Base-by-base conservation (phyloP, 2,329 filamentous ascomycete genomes). In the Onygenales sp. region DNA sequence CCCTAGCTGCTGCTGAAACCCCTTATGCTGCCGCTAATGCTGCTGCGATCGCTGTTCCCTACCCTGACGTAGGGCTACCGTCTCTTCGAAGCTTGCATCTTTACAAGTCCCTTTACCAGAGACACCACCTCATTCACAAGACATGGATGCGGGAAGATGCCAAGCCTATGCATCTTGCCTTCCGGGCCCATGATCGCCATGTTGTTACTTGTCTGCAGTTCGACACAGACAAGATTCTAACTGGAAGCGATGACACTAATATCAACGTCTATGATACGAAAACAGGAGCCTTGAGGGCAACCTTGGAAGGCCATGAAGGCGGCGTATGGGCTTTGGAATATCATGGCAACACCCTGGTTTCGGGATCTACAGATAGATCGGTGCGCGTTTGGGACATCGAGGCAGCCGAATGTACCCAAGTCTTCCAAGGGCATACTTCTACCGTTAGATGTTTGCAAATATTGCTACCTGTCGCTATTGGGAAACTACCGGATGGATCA, bases 321-420 rank as follows among this genome's bases (percentile, higher is more conserved):
- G 93, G 93, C 45, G 93, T 98, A 1, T 98, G 93, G 93, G 93
- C 93, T 33, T 74, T 98, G 51, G 91, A 97, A 68, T 98, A 97
- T 66, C 86, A 96, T 65, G 92, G 91, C 49, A 96, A 97, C 65
- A 89, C 88, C 13, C 75, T 98, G 17, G 93, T 98, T 2, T 98
- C 93, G 13, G 93, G 93, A 2, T 96, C 91, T 6, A 98, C 93
- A 0, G 93, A 98, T 70, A 81, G 93, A 46, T 95, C 93, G 9
- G 93, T 98, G n/a, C 84, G 93, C n/a, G 92, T 98, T 0, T 98
- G 93, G 93, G 92, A 98, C 66, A 96, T 98, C 58, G 89, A 95
- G 65, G 86, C 86, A 62, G 93, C 91, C 0, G 81, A 87, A 45
- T 96, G 92, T 69, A 92, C 91, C 9, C 93, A 98, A 66, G 86